Evolutionary conservation across 306 rosid species (phyloP).

Genomic region (Crotalaria pallida): DNA sequence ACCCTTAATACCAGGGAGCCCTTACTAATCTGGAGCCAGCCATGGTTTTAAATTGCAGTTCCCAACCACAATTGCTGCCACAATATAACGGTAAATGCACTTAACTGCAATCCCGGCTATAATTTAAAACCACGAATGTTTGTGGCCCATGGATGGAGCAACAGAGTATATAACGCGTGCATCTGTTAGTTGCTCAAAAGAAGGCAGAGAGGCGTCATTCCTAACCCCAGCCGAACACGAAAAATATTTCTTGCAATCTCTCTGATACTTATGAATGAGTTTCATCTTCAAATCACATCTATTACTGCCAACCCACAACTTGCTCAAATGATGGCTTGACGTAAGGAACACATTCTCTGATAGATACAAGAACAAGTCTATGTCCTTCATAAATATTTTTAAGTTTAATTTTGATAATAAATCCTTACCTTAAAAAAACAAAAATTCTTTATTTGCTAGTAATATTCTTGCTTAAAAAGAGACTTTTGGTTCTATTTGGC

Average conservation of each 20-base stretch:
- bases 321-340: conserved; percentile 22
- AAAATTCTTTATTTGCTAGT: too few species aligned
- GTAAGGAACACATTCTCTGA: conserved; percentile 39
- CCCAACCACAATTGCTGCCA: too few species aligned
- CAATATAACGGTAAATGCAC: too few species aligned
- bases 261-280: too few species aligned
- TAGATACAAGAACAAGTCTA: conserved; percentile 17
- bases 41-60: too few species aligned
- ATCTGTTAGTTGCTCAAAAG: conserved; percentile 30
- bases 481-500: too few species aligned
- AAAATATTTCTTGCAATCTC: conserved; percentile 11
- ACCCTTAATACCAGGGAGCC: too few species aligned
- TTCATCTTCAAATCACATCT: conserved; percentile 9
- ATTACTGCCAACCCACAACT: conserved; percentile 17
- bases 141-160: conserved; percentile 97
- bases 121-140: too few species aligned
- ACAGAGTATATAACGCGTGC: conserved; percentile 69
- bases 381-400: not conserved
- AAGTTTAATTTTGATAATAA: not conserved
- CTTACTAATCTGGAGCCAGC: too few species aligned
- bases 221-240: conserved; percentile 30
- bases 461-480: too few species aligned
- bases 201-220: conserved; percentile 20
- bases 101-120: too few species aligned
- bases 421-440: too few species aligned